Percentiles rank a stretch among this genome's conserved stretches.
These are phyloP conservation scores for Pseudonitzschia multiseries DNA, from an alignment of 108 stramenopile genomes.

Conservation along the genomic window DNA sequence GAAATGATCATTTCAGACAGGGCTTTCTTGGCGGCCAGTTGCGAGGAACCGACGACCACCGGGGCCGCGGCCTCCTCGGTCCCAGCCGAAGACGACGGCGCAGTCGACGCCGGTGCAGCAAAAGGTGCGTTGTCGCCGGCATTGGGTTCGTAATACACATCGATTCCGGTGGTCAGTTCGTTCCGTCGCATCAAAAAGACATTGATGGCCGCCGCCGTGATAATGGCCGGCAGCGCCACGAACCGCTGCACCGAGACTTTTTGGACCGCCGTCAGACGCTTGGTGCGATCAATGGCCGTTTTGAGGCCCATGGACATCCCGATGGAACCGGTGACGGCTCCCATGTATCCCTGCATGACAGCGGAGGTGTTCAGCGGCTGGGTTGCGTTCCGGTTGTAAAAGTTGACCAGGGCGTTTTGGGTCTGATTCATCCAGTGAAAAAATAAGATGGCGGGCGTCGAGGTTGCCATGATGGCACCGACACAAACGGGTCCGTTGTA, in stretches of 20 bases:
- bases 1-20: conserved; percentile 5
- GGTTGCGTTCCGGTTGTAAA: conserved; percentile 30
- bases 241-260: not conserved
- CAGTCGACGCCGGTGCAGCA: too few relatives aligned
- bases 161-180: conserved; percentile 1
- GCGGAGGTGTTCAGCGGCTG: not conserved
- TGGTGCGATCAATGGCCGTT: not conserved
- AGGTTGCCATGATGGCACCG: conserved; percentile 55
- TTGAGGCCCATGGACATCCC: conserved; percentile 1
- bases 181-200: conserved; percentile 3
- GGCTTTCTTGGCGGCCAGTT: conserved; percentile 6
- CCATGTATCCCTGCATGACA: not conserved
- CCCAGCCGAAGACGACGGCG: too few relatives aligned
- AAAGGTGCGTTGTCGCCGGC: not conserved
- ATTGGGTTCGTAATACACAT: conserved; percentile 1
- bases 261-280: not conserved
- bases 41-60: not conserved
- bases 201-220: not conserved
- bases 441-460: conserved; percentile 62
- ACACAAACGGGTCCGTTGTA: conserved; percentile 79
- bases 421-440: conserved; percentile 86
- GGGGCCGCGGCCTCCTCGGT: not conserved
- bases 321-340: not conserved
- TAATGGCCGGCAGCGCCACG: conserved; percentile 3
- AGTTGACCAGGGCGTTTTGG: conserved; percentile 88